Evolutionary conservation across 1,139 yeast species (phyloP), one percentile per base, ranked within the genome.

Genomic region (Suhomyces taliae): DNA sequence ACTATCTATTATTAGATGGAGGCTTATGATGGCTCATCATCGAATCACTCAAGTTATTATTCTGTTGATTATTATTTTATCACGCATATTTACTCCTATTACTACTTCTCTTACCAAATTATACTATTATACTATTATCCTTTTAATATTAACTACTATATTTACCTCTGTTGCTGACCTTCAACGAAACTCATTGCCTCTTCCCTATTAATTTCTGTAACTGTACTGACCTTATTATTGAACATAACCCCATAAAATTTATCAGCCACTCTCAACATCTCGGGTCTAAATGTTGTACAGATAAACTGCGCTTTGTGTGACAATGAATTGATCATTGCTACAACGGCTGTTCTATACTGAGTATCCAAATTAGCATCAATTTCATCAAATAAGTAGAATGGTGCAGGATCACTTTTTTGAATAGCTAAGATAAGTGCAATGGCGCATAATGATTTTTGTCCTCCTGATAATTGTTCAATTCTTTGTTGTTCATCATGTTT

Each of bases 351-450:
- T 58, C 99, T 80, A 63, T 91, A 91, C 61, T 90, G 97, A 2
- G 96, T 83, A 68, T 93, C 99, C 51, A 93, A 75, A 56, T 93
- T 93, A 8, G 98, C 97, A 69, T 93, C 99, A 50, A 93, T 87
- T 71, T 93, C 99, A 66, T 93, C 99, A 66, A 93, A 90, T 45
- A 93, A 70, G 62, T 93, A 93, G 65, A 93, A 93, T 42, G 99
- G 98, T 2, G 98, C 98, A 8, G 98, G 98, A 57, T 93, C 98
- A 56, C 95, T 89, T 62, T 80, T 83, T 69, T 93, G 99, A 52
- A 93, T 90, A 4, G 99, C 98, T 51, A 93, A 77, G 53, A 93
- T 91, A 44, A 93, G 77, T 0, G 98, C 91, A 56, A 93, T 83
- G 2, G 99, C 98, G 74, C 98, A 91, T 15, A 93, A 72, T 0